Evolutionary conservation across 352 stramenopile species (phyloP), one percentile per base, ranked within the genome.

Genomic region (Globisporangium parvum): DNA sequence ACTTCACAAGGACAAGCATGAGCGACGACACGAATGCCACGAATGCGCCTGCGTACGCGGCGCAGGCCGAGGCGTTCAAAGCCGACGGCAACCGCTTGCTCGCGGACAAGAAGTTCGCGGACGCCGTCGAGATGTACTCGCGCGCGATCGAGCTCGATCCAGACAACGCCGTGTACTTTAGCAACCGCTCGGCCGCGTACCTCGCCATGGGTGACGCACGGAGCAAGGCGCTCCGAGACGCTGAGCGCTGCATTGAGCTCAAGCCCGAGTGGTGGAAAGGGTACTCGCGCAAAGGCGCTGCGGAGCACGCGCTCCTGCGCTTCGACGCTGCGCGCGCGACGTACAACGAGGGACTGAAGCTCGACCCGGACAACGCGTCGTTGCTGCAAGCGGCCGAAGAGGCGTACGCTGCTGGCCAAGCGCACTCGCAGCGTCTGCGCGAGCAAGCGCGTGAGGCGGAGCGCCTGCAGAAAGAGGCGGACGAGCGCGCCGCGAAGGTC

Each of bases 221-320:
- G 37, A 75, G 80, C 40, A 94, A 93, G 60, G 85, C 85, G 31
- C 60, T 93, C 17, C 72, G 72, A 23, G 85, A 95, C 63, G 85
- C 85, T 2, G 77, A 94, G 45, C 71, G 53, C 35, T 95, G 85
- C 56, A 87, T 95, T 37, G 78, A 78, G 47, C 65, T 90, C 12
- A 67, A 70, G n/a, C 81, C 80, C 57, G 72, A 88, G 37, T 95
- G 85, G 85, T 90, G 77, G 80, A 95, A 95, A 65, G 84, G 85
- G 0, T 95, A 90, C 69, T 88, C 77, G 35, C 85, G 85, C 51
- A 91, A 92, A 53, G 85, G 85, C 3, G 83, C 85, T 3, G 85
- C 85, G 0, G 73, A 92, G 57, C 77, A 93, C 57, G 81, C 84
- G 51, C 59, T 93, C 51, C 66, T 68, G 58, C 83, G 81, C 28